Percentiles rank a stretch among this genome's conserved stretches.
These are phyloP conservation scores for Microbotryum scabiosae DNA, from an alignment of 1,284 basidiomycete species.

Conservation along the genomic window DNA sequence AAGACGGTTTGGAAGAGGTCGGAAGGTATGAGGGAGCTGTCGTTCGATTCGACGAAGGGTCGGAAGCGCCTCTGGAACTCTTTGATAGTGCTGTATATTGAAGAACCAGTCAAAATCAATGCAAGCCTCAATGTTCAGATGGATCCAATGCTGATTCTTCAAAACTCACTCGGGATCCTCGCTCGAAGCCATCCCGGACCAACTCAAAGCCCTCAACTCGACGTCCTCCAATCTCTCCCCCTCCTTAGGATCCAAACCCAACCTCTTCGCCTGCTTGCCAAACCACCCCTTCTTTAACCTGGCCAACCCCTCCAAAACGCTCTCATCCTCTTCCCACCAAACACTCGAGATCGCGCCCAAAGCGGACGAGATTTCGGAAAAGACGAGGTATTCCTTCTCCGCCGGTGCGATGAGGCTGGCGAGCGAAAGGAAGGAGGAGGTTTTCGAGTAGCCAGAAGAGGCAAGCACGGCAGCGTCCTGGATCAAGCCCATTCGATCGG, in stretches of 20 bases:
- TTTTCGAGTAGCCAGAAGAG: slow-evolving; percentile 40
- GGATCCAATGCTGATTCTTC: too few species aligned
- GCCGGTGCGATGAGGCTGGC: slow-evolving; percentile 19
- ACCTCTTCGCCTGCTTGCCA: slow-evolving; percentile 63
- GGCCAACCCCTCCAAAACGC: slow-evolving; percentile 53
- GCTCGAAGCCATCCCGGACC: slow-evolving; percentile 48
- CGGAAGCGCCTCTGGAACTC: slow-evolving; percentile 37
- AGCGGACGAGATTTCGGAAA: slow-evolving; percentile 55
- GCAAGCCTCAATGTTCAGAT: too few species aligned
- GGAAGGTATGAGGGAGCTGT: slow-evolving; percentile 59
- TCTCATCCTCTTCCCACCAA: slow-evolving; percentile 75
- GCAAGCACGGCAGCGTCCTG: slow-evolving; percentile 41
- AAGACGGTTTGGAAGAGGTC: slow-evolving; percentile 57
- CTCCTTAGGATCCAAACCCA: slow-evolving; percentile 67
- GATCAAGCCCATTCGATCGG: slow-evolving; percentile 37
- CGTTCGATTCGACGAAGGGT: slow-evolving; percentile 64
- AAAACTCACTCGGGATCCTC: slow-evolving; percentile 1
- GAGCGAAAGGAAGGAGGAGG: slow-evolving; percentile 37
- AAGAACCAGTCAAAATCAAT: too few species aligned
- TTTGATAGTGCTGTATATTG: slow-evolving; percentile 46
- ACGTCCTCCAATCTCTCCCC: slow-evolving; percentile 50
- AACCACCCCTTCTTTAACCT: slow-evolving; percentile 49
- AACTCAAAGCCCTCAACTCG: slow-evolving; percentile 69
- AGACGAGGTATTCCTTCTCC: slow-evolving; percentile 58
- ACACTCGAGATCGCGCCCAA: slow-evolving; percentile 53